Evolutionary conservation across 306 rosid species (phyloP), one percentile per base, ranked within the genome.

Genomic region (Cucurbita maxima): DNA sequence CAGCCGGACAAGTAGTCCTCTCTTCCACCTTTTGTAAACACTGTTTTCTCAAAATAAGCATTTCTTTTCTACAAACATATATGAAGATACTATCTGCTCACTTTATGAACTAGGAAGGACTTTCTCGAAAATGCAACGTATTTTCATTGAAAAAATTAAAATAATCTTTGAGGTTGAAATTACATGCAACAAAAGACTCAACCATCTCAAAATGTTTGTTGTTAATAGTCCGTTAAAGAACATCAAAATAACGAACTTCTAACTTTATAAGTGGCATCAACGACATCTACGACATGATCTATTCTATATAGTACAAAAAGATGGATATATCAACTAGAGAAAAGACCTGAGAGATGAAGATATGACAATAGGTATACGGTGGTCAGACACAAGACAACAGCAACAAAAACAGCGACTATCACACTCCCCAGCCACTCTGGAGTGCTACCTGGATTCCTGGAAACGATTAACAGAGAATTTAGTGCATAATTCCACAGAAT

Each of bases 341-440:
- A 79, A 72, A 74, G 50, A 94, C 98, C 98, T 89, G 98, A 89
- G 72, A 90, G 85, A 87, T 94, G 98, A 79, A 94, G 79, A 74
- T 89, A 94, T 41, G 98, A 91, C 71, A 94, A 94, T 80, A 94
- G 90, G 81, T 94, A 86, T 80, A 90, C 98, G 71, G 88, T 77
- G 56, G 97, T 94, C 80, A 90, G 85, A 81, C 87, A 90, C 79
- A 76, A 48, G 74, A 86, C 55, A 79, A 60, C 79, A 71, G 95
- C 84, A 76, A 94, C 79, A 71, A 72, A 89, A 70, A 77, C 85
- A 47, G 92, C 90, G 75, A 94, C 44, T 63, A 85, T 72, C 58
- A 84, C 82, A 78, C 82, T 87, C 70, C 95, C 97, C 71, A 90
- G 83, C 98, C 98, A 94, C 45, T 90, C 97, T 74, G 98, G 94